Percentiles rank a stretch among this genome's conserved stretches.
phyloP scores from a whole-genome alignment of 1,139 yeast genomes.

The Ashbya aceris region DNA sequence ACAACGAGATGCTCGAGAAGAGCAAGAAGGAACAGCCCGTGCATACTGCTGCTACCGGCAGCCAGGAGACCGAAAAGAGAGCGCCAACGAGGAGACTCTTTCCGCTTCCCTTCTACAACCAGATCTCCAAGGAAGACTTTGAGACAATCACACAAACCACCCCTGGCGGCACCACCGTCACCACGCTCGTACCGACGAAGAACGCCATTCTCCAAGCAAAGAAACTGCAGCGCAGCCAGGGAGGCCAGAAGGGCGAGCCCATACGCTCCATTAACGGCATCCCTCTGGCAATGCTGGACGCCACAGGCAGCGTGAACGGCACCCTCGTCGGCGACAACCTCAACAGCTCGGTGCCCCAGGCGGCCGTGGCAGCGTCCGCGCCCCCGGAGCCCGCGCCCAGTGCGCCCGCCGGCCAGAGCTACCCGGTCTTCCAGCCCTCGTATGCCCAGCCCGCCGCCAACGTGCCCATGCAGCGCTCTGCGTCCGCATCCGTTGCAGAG shows the following conservation, averaged over 20 bases:
- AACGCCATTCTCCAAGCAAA: constrained; percentile 44
- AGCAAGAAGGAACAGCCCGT: constrained; percentile 14
- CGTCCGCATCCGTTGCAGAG: constrained; percentile 8
- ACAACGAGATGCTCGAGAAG: constrained; percentile 33
- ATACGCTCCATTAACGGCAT: constrained; percentile 55
- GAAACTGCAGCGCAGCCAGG: constrained; percentile 29
- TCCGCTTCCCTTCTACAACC: constrained; percentile 88
- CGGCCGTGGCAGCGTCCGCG: background rate
- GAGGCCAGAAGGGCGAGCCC: constrained; percentile 16
- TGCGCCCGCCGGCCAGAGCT: background rate
- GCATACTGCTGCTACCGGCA: background rate
- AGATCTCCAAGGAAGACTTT: constrained; percentile 85
- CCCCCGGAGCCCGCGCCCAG: background rate
- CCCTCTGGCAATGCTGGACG: constrained; percentile 70
- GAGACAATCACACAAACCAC: constrained; percentile 78
- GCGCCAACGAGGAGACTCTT: constrained; percentile 33
- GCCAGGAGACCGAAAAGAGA: constrained; percentile 12
- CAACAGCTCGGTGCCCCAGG: background rate
- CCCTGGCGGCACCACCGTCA: constrained; percentile 86
- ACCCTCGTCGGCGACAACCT: constrained; percentile 7
- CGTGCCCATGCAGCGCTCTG: constrained; percentile 9
- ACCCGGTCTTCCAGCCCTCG: no score
- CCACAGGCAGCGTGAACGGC: constrained; percentile 55
- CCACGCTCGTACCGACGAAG: constrained; percentile 82
- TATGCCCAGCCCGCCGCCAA: background rate